Conservation (phyloP, 305 asterid species). For the Plantago coronopus region DNA sequence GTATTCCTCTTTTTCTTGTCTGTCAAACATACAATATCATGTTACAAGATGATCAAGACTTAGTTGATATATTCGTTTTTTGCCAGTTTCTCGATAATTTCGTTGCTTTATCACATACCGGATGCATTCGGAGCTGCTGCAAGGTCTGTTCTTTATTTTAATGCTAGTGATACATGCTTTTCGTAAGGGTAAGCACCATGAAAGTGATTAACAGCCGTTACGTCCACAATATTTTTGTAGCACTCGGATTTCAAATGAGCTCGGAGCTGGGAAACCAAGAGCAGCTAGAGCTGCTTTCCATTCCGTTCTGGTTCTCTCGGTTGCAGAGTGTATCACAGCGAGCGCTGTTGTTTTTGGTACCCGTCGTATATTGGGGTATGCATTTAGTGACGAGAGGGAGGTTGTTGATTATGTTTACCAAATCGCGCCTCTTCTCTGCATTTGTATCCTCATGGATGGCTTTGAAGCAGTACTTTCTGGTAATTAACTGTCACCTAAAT, state of each 20-base stretch:
- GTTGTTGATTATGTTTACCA: conserved; percentile 21
- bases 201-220: neutral
- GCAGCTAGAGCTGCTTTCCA: conserved; percentile 25
- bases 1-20: conserved; percentile 7
- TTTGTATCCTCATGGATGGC: conserved; percentile 24
- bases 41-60: neutral
- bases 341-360: conserved; percentile 21
- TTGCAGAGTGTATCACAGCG: conserved; percentile 24
- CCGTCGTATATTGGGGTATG: conserved; percentile 31
- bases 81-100: conserved; percentile 25
- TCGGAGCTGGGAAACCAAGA: conserved; percentile 33
- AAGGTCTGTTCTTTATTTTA: conserved; percentile 20
- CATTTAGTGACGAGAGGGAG: conserved; percentile 24
- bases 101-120: conserved; percentile 30
- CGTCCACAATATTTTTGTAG: conserved; percentile 13
- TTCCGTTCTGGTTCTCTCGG: conserved; percentile 21
- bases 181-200: neutral
- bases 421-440: conserved; percentile 25
- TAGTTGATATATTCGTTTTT: neutral
- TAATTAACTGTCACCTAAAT: neutral
- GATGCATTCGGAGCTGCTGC: conserved; percentile 35
- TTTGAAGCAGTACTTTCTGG: conserved; percentile 27
- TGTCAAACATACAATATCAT: neutral
- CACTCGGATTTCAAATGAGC: conserved; percentile 35
- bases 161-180: neutral